Percentiles rank a stretch among this genome's conserved stretches.
Conservation (phyloP, 345 rosid species). For the Lepidium aucheri region DNA sequence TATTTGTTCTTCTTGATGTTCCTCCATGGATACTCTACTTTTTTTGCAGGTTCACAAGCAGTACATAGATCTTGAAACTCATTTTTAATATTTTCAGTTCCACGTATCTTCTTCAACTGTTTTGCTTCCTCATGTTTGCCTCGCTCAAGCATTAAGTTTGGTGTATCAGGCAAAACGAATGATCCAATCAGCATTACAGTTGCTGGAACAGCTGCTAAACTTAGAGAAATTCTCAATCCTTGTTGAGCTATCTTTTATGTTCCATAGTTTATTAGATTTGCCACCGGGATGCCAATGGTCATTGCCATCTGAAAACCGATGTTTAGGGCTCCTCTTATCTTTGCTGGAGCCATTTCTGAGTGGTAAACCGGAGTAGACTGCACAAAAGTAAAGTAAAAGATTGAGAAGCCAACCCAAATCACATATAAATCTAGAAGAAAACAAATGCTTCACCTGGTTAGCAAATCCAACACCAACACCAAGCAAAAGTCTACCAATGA, state of each 20-base stretch:
- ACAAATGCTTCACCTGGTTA: constrained; percentile 26
- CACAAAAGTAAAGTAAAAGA: not conserved
- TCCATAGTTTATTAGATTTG: constrained; percentile 41
- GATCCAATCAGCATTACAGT: constrained; percentile 23
- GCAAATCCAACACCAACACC: constrained; percentile 53
- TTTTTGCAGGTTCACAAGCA: constrained; percentile 24
- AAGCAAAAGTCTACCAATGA: constrained; percentile 41
- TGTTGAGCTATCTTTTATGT: constrained; percentile 8
- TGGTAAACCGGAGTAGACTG: constrained; percentile 49
- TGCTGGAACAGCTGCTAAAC: constrained; percentile 34
- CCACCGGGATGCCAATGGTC: constrained; percentile 38
- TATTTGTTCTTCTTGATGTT: constrained; percentile 21
- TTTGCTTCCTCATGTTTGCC: constrained; percentile 24
- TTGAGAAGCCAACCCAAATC: not conserved
- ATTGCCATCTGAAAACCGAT: constrained; percentile 40
- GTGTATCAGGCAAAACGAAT: constrained; percentile 28
- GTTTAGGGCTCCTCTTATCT: constrained; percentile 43
- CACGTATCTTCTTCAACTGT: constrained; percentile 23
- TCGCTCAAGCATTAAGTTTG: constrained; percentile 32
- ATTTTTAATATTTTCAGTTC: constrained; percentile 21
- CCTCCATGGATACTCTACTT: constrained; percentile 30
- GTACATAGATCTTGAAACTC: constrained; percentile 28
- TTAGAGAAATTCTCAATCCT: constrained; percentile 32
- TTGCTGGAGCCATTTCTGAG: constrained; percentile 54
- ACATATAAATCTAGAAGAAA: not conserved